Evolutionary conservation across 2,329 filamentous ascomycete species (phyloP).

Genomic region (Aspergillus floridensis): DNA sequence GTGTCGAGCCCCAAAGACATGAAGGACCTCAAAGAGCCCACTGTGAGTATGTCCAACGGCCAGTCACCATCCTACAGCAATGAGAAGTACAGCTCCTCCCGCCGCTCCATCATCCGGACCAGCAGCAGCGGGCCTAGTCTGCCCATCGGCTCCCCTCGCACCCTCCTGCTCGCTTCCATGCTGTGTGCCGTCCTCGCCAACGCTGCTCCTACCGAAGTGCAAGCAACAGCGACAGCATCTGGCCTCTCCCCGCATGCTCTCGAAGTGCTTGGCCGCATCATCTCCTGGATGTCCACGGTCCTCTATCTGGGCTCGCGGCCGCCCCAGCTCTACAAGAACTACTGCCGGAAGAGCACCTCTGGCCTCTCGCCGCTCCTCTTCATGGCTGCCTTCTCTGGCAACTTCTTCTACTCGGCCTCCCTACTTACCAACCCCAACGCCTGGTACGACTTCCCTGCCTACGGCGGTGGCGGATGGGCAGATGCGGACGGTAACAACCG

Average conservation of each 20-base stretch:
- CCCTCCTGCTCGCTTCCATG: conserved; percentile 45
- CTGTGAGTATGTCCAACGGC: conserved; percentile 18
- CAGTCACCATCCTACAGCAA: conserved; percentile 32
- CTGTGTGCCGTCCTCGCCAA: conserved; percentile 46
- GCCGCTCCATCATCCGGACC: conserved; percentile 27
- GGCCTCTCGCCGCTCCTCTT: conserved; percentile 64
- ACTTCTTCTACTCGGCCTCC: conserved; percentile 64
- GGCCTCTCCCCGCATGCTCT: conserved; percentile 28
- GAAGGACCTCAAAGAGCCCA: conserved; percentile 25
- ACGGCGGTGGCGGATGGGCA: conserved; percentile 61
- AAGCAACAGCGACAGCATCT: conserved; percentile 10
- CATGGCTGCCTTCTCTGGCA: conserved; percentile 65
- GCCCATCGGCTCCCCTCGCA: conserved; percentile 41
- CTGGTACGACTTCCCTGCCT: conserved; percentile 57
- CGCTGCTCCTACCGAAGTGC: conserved; percentile 35
- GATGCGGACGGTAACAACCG: conserved; percentile 55
- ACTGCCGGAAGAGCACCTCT: conserved; percentile 59
- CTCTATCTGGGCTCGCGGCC: conserved; percentile 60
- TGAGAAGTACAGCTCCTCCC: conserved; percentile 34
- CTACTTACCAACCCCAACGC: conserved; percentile 63
- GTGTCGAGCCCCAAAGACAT: conserved; percentile 30
- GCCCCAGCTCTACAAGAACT: conserved; percentile 67
- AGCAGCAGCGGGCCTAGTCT: conserved; percentile 27
- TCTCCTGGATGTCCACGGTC: conserved; percentile 57
- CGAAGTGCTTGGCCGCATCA: conserved; percentile 49